Evolutionary conservation across 345 rosid genomes (phyloP).

Genomic region (Salix brachista): DNA sequence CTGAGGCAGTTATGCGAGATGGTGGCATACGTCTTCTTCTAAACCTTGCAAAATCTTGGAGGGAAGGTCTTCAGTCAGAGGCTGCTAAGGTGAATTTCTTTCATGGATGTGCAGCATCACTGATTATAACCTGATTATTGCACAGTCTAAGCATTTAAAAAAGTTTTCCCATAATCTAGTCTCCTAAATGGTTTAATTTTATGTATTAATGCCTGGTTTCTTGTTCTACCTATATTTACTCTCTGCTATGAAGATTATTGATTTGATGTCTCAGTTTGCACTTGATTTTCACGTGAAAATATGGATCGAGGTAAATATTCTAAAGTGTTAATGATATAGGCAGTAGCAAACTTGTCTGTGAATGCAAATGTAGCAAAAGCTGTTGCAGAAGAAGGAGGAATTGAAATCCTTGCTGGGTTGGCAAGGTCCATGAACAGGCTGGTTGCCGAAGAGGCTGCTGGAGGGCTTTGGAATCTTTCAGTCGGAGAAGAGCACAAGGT

Average conservation of each 20-base stretch:
- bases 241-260: background rate
- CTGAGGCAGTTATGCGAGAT: constrained; percentile 25
- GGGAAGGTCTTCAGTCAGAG: constrained; percentile 37
- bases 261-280: constrained; percentile 1
- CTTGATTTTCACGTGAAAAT: constrained; percentile 3
- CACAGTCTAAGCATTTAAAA: background rate
- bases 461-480: constrained; percentile 46
- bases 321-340: constrained; percentile 17
- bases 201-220: background rate
- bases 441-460: constrained; percentile 44
- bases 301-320: background rate
- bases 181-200: constrained; percentile 3
- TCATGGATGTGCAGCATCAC: background rate
- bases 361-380: constrained; percentile 38
- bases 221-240: background rate
- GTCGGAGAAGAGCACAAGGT: constrained; percentile 50
- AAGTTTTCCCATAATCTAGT: background rate
- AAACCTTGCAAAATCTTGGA: constrained; percentile 32
- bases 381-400: constrained; percentile 37
- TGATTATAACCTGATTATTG: background rate
- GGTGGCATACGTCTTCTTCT: constrained; percentile 33
- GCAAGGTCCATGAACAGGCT: constrained; percentile 35
- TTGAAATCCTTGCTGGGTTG: constrained; percentile 28
- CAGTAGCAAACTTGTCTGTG: constrained; percentile 39
- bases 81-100: constrained; percentile 37